phyloP scores from a whole-genome alignment of 2,329 filamentous ascomycete genomes.

The Fusarium guadeloupense region DNA sequence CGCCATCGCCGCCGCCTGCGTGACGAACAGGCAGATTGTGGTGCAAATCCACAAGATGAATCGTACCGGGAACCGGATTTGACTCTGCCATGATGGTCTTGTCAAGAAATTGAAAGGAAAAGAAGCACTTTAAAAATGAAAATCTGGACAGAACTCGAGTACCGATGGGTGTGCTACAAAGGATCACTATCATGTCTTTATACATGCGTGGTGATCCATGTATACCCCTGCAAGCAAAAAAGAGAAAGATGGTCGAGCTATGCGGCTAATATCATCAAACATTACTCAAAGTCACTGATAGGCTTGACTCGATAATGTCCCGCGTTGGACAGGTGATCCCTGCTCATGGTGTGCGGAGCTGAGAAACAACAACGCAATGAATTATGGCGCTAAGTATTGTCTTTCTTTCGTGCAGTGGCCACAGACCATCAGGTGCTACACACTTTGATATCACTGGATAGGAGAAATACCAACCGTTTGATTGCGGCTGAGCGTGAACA shows the following conservation, averaged over 20 bases:
- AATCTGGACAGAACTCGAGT: too few relatives aligned
- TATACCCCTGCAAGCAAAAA: not conserved
- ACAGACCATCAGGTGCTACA: not conserved
- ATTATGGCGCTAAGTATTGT: conserved; percentile 24
- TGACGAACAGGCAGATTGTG: conserved; percentile 47
- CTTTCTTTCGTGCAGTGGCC: not conserved
- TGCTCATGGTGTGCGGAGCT: not conserved
- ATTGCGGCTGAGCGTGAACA: not conserved
- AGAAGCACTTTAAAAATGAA: too few relatives aligned
- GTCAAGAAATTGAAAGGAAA: not conserved
- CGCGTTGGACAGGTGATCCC: not conserved
- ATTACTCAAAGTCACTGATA: not conserved
- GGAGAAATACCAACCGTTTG: accelerated
- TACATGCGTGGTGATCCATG: not conserved
- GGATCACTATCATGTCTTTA: not conserved
- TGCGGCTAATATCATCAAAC: accelerated
- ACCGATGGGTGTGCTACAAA: not conserved
- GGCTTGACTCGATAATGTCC: not conserved
- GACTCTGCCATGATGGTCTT: not conserved
- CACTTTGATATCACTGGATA: not conserved
- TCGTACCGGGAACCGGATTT: conserved; percentile 49
- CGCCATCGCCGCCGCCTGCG: conserved; percentile 41
- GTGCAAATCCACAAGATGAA: conserved; percentile 53
- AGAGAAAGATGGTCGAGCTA: not conserved
- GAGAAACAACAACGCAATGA: conserved; percentile 16